A percentile compares a stretch with the other conserved stretches of the same genome.
Evolutionary conservation across 169 alveolate species (phyloP).

Genomic region (Toxoplasma gondii): DNA sequence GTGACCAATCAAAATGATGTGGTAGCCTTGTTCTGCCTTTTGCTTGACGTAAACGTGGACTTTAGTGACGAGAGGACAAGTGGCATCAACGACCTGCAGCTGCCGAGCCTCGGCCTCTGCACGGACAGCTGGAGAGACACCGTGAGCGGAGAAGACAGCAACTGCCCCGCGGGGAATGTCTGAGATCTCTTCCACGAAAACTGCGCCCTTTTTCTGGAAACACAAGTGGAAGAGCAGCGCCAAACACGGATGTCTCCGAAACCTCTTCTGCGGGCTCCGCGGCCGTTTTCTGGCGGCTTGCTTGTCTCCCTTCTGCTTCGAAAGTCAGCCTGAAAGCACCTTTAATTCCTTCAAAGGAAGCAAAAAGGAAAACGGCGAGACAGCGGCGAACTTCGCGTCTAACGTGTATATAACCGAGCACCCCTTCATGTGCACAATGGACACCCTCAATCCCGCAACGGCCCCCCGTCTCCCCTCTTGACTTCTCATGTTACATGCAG

Average conservation of each 20-base stretch:
- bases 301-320: neutral
- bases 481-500: no score
- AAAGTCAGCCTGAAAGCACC: no score
- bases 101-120: slow-evolving; percentile 77
- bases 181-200: slow-evolving; percentile 81
- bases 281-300: neutral
- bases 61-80: slow-evolving; percentile 87
- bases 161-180: slow-evolving; percentile 79
- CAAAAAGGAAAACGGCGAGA: no score
- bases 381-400: no score
- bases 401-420: no score
- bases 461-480: no score
- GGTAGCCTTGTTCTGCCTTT: slow-evolving; percentile 83
- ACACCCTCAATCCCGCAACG: no score
- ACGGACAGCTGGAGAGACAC: slow-evolving; percentile 81
- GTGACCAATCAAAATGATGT: slow-evolving; percentile 85
- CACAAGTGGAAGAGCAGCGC: neutral
- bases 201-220: slow-evolving; percentile 81
- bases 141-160: slow-evolving; percentile 85
- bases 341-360: no score
- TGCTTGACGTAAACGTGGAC: slow-evolving; percentile 86
- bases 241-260: neutral
- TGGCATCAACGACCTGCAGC: slow-evolving; percentile 82
- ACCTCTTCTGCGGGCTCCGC: neutral
- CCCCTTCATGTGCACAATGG: no score